Percentiles rank a stretch among this genome's conserved stretches.
Evolutionary conservation across 768 basidiomycete species (phyloP).

Genomic region (Pilatotrama ljubarskyi): DNA sequence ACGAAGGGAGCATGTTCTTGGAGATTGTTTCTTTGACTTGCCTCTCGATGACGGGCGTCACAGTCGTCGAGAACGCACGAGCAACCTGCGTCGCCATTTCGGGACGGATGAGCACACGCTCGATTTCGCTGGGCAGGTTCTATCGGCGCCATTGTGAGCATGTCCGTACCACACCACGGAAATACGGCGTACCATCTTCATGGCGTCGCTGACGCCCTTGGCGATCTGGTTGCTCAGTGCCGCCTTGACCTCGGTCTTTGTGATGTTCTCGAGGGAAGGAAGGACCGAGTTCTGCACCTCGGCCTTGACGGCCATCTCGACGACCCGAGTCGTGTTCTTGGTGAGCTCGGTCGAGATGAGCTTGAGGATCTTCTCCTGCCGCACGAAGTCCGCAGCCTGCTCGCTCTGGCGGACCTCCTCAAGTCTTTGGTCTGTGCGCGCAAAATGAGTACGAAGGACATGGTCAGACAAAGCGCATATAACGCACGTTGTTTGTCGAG

Average conservation of each 20-base stretch:
- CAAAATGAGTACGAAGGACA: not conserved
- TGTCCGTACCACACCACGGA: not conserved
- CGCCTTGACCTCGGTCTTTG: conserved; percentile 75
- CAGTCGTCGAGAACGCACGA: conserved; percentile 64
- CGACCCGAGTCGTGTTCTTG: conserved; percentile 84
- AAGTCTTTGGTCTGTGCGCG: conserved; percentile 68
- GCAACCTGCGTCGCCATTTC: conserved; percentile 79
- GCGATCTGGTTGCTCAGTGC: conserved; percentile 80
- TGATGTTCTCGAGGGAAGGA: conserved; percentile 80
- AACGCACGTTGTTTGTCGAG: conserved; percentile 89
- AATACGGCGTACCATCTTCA: conserved; percentile 60
- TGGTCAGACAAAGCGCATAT: not conserved
- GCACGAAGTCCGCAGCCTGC: conserved; percentile 76
- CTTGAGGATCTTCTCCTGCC: conserved; percentile 89
- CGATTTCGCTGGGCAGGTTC: conserved; percentile 78
- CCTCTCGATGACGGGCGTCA: conserved; percentile 76
- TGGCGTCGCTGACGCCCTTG: conserved; percentile 66
- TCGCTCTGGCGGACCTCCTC: conserved; percentile 80
- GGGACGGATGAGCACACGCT: conserved; percentile 72
- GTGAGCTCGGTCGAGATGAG: conserved; percentile 85
- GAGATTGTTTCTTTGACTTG: conserved; percentile 79
- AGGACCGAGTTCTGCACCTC: conserved; percentile 85
- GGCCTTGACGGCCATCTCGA: conserved; percentile 84
- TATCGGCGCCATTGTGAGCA: conserved; percentile 29
- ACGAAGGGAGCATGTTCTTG: conserved; percentile 74